Evolutionary conservation across 2,329 filamentous ascomycete genomes (phyloP), one percentile per base, ranked within the genome.

Genomic region (Blumeria graminis): DNA sequence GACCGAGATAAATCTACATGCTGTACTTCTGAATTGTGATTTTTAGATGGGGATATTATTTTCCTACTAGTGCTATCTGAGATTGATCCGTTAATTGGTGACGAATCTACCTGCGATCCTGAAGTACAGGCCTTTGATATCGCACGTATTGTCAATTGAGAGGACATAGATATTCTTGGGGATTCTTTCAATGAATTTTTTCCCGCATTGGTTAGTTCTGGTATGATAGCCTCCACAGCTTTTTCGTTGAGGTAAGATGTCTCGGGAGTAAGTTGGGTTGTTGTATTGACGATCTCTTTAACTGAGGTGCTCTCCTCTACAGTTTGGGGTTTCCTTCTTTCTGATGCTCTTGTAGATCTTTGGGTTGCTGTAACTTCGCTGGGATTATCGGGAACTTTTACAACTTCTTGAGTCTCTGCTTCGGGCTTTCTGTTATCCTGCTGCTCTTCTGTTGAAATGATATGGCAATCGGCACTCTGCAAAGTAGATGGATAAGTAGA

Each of bases 1-100:
- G 84, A 84, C 16, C 76, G 76, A 0, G 82, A 55, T 10, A 11
- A 13, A 48, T 28, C 33, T 28, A 14, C 28, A 18, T 48, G 11
- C 16, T 16, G 22, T 48, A 28, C n/a, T 48, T 28, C 22, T 28
- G 22, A 28, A 1, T 4, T 28, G 22, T 28, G 22, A 28, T 28
- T 28, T 28, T 28, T 28, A 28, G 22, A 28, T 28, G 22, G 22
- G 22, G 22, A 4, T 28, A 28, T 28, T 28, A 28, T 28, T 28
- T 28, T 28, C 22, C 22, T 28, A 28, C 22, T 28, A 28, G 22
- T 28, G 4, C 22, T 28, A 28, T 28, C 22, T 28, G 22, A 28
- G 22, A 28, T 28, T 2, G 1, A 28, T 28, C 22, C 22, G 22
- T 28, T 28, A 28, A 28, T 28, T 28, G 22, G 22, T 28, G 22